A percentile compares a stretch with the other conserved stretches of the same genome.
Evolutionary conservation across 2,329 filamentous ascomycete genomes (phyloP).

Genomic region (Meredithiella fracta): DNA sequence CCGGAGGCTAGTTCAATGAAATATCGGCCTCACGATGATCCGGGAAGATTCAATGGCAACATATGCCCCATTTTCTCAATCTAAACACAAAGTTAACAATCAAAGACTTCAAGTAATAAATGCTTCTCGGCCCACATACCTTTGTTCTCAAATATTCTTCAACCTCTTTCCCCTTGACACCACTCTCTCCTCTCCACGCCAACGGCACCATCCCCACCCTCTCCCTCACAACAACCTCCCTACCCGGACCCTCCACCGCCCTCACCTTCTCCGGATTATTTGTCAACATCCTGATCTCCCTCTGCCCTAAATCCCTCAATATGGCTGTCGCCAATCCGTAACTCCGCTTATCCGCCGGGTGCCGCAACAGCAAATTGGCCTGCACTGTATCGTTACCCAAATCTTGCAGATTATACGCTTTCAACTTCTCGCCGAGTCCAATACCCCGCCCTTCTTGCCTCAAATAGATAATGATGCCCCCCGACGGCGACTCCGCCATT

Average conservation of each 20-base stretch:
- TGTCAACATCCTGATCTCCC: constrained; percentile 66
- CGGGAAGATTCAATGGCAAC: constrained; percentile 35
- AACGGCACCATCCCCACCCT: constrained; percentile 89
- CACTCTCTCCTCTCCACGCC: constrained; percentile 74
- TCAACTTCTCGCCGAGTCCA: constrained; percentile 84
- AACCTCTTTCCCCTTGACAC: constrained; percentile 74
- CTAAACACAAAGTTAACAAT: constrained; percentile 25
- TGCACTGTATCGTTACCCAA: constrained; percentile 95
- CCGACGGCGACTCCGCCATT: constrained; percentile 58
- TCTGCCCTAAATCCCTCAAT: constrained; percentile 67
- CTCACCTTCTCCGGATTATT: constrained; percentile 97
- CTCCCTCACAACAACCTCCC: constrained; percentile 77
- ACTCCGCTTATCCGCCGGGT: constrained; percentile 85
- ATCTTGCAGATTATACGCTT: constrained; percentile 96
- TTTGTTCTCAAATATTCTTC: constrained; percentile 92
- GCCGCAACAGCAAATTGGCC: constrained; percentile 75
- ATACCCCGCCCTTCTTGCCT: constrained; percentile 94
- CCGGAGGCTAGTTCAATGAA: too few relatives aligned
- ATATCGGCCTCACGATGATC: background rate
- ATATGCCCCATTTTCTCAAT: constrained; percentile 83
- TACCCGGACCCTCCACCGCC: constrained; percentile 78
- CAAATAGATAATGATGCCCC: constrained; percentile 88
- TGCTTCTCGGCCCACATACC: constrained; percentile 37
- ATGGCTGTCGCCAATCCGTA: constrained; percentile 97
- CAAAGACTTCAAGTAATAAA: too few relatives aligned